Evolutionary conservation across 169 alveolate genomes (phyloP).

Genomic region (Babesia bovis): DNA sequence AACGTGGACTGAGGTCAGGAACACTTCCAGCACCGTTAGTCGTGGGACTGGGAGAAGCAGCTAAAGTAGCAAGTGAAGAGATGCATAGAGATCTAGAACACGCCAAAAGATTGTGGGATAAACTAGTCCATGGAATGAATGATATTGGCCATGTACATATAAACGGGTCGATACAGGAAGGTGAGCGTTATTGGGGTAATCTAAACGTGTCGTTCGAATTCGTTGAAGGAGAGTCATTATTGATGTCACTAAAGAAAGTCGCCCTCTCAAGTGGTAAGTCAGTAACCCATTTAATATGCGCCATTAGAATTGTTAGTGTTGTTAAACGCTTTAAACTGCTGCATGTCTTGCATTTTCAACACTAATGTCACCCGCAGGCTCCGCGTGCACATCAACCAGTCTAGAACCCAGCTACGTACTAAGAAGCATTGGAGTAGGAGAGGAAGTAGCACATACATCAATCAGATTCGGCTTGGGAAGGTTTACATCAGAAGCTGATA

Average conservation of each 20-base stretch:
- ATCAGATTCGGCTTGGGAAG: constrained; percentile 96
- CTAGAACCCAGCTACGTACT: constrained; percentile 92
- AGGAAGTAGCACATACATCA: constrained; percentile 96
- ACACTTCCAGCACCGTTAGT: constrained; percentile 88
- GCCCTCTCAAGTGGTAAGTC: constrained; percentile 88
- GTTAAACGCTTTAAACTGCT: not conserved
- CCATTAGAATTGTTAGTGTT: no score
- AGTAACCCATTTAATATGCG: not conserved
- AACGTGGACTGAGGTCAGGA: constrained; percentile 97
- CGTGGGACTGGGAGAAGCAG: constrained; percentile 98
- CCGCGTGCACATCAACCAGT: constrained; percentile 90
- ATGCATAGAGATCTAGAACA: constrained; percentile 91
- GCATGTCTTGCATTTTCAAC: not conserved
- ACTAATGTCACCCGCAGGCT: constrained; percentile 69
- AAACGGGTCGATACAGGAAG: constrained; percentile 81
- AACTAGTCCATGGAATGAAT: constrained; percentile 71
- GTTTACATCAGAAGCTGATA: constrained; percentile 93
- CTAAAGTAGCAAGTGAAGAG: constrained; percentile 86
- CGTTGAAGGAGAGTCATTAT: constrained; percentile 92
- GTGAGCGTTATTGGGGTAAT: constrained; percentile 86
- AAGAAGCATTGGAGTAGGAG: constrained; percentile 94
- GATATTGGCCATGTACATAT: constrained; percentile 81
- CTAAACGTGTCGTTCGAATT: constrained; percentile 92
- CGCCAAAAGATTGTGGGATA: constrained; percentile 81
- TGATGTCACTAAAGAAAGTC: constrained; percentile 82